Base-by-base conservation (phyloP, 257 asterid species). In the Echium plantagineum region DNA sequence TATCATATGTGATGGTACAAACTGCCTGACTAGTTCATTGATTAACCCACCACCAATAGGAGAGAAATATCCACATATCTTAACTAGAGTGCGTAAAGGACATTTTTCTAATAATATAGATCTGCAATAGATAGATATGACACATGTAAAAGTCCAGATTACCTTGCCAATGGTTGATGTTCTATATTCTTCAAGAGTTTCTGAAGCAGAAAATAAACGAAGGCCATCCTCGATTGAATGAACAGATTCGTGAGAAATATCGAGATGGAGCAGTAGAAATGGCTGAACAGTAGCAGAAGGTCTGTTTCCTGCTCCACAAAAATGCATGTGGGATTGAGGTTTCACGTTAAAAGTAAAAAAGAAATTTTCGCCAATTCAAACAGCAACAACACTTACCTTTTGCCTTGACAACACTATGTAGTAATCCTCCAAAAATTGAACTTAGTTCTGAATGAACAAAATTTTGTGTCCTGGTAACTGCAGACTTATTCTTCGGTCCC, bases 401-500 rank as follows among this genome's bases (percentile, higher is more conserved):
- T 38, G 96, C 89, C 76, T 75, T 83, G 55, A 90, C 95, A 68
- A 83, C 82, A 69, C 98, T 90, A 59, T 71, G 78, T 77, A 85
- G 78, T 63, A 85, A 84, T 52, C 98, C 98, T 15, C 94, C 94
- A 68, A 90, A 87, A 63, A 90, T 79, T 54, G 82, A 69, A 71
- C 95, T 85, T 61, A 90, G 82, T 65, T 83, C 84, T 30, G 98
- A 87, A 67, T 87, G 89, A 71, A 77, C 73, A 65, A 90, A 80
- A 63, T 60, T 66, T 73, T 87, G 98, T 38, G 87, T 85, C 74
- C 96, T 83, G 21, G 95, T 90, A 68, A 90, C 93, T 21, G 96
- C 90, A 72, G 98, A 90, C 71, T 83, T 90, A 81, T 90, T 90
- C 81, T 85, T 90, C 38, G 86, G 98, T 62, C 96, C 98, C 60